Conservation (phyloP, 176 grass and related monocot species). For the Triticum urartu region DNA sequence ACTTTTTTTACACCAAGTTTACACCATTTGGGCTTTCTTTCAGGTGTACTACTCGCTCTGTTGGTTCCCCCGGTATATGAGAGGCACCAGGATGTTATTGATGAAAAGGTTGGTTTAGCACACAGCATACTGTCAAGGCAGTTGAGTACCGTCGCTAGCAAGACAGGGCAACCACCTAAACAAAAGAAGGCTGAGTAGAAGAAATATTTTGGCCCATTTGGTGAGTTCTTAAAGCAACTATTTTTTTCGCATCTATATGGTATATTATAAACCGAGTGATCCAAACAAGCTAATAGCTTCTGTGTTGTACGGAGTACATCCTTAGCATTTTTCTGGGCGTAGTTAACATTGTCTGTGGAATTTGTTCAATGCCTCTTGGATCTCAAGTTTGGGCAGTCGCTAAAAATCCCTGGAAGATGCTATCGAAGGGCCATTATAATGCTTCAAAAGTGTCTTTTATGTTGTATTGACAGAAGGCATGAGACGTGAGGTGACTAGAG, state of each 20-base stretch:
- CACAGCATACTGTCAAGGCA: slow-evolving; percentile 57
- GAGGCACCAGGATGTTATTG: slow-evolving; percentile 80
- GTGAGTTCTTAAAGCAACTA: slow-evolving; percentile 29
- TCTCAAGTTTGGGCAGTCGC: background rate
- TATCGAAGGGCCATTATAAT: background rate
- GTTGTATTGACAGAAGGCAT: background rate
- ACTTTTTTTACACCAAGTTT: background rate
- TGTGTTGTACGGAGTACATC: background rate
- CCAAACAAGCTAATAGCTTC: background rate
- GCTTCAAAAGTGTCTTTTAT: background rate
- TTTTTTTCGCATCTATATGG: background rate
- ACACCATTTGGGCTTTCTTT: slow-evolving; percentile 16
- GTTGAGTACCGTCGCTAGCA: slow-evolving; percentile 40
- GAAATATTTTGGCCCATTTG: slow-evolving; percentile 5
- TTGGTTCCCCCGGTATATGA: slow-evolving; percentile 75
- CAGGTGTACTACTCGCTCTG: slow-evolving; percentile 58
- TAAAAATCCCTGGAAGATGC: background rate
- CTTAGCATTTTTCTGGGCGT: background rate
- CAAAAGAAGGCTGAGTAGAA: slow-evolving; percentile 90
- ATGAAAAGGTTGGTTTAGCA: slow-evolving; percentile 70
- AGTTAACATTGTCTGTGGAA: background rate
- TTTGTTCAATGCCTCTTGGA: background rate
- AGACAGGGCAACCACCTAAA: slow-evolving; percentile 51
- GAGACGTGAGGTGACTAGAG: background rate
- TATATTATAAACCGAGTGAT: slow-evolving; percentile 14